Percentiles rank a stretch among this genome's conserved stretches.
phyloP scores from a whole-genome alignment of 106 monocot species.

The Platanthera zijinensis region DNA sequence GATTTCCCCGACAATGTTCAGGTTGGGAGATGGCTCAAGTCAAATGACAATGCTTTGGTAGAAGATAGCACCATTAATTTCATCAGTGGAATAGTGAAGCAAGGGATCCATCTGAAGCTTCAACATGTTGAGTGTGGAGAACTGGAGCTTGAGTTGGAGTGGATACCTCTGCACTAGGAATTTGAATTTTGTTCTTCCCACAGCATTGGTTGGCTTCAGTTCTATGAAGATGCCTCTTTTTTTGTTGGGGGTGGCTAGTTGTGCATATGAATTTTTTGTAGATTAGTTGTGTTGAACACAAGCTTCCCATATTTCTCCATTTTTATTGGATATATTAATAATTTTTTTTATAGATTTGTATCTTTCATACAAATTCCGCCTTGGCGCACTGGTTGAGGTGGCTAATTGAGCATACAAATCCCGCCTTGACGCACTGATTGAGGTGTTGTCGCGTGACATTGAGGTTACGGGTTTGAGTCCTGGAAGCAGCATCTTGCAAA shows the following conservation, averaged over 20 bases:
- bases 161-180: conserved; percentile 39
- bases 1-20: conserved; percentile 54
- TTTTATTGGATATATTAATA: too few species aligned
- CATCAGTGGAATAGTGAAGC: conserved; percentile 61
- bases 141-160: conserved; percentile 67
- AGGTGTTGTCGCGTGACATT: too few species aligned
- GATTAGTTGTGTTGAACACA: neutral
- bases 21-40: conserved; percentile 73
- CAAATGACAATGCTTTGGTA: conserved; percentile 62
- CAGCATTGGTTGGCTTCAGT: neutral
- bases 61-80: conserved; percentile 66
- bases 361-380: too few species aligned
- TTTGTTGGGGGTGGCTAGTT: neutral
- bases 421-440: too few species aligned
- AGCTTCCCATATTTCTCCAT: neutral
- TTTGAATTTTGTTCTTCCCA: neutral
- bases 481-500: too few species aligned
- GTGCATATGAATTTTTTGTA: conserved; percentile 5
- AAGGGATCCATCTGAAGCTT: conserved; percentile 61
- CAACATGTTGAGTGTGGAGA: conserved; percentile 85
- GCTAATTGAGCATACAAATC: too few species aligned
- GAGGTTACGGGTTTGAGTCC: too few species aligned
- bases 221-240: neutral
- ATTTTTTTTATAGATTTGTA: too few species aligned
- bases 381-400: too few species aligned